A percentile compares a stretch with the other conserved stretches of the same genome.
Evolutionary conservation across 2,329 filamentous ascomycete species (phyloP).

Genomic region (Thelonectria olida): DNA sequence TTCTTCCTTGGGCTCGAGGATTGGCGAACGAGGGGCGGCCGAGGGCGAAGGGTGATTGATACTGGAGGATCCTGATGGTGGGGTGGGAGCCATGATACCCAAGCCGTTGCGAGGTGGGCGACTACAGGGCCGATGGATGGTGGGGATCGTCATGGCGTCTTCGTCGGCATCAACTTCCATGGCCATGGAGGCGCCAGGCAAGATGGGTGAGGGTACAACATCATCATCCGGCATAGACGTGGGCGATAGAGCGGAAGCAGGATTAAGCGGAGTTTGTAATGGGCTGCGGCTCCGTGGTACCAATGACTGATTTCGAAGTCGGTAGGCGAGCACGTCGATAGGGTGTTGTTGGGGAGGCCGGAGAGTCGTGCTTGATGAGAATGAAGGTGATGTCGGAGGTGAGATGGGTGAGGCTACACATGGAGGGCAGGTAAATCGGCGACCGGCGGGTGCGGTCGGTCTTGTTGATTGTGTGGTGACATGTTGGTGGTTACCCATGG

Average conservation of each 20-base stretch:
- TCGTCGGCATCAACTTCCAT: constrained; percentile 31
- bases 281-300: constrained; percentile 16
- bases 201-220: constrained; percentile 11
- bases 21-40: constrained; percentile 5
- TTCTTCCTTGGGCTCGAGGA: constrained; percentile 1
- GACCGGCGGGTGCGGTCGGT: not conserved
- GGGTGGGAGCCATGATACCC: not conserved
- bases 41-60: constrained; percentile 1
- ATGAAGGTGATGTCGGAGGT: constrained; percentile 30
- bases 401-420: constrained; percentile 26
- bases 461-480: not conserved
- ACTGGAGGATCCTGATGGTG: not conserved
- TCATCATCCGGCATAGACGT: constrained; percentile 29
- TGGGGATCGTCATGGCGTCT: not conserved
- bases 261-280: not conserved
- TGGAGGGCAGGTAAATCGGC: constrained; percentile 4
- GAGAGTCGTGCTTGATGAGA: constrained; percentile 2
- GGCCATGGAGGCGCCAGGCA: constrained; percentile 1
- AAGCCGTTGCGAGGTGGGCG: not conserved
- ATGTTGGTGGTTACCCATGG: constrained; percentile 10
- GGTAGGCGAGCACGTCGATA: constrained; percentile 35
- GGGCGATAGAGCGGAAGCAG: constrained; percentile 25
- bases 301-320: constrained; percentile 35
- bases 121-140: not conserved
- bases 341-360: constrained; percentile 20